Base-by-base conservation (phyloP, 192 early-diverging fungal genomes). In the Kickxella alabastrina region DNA sequence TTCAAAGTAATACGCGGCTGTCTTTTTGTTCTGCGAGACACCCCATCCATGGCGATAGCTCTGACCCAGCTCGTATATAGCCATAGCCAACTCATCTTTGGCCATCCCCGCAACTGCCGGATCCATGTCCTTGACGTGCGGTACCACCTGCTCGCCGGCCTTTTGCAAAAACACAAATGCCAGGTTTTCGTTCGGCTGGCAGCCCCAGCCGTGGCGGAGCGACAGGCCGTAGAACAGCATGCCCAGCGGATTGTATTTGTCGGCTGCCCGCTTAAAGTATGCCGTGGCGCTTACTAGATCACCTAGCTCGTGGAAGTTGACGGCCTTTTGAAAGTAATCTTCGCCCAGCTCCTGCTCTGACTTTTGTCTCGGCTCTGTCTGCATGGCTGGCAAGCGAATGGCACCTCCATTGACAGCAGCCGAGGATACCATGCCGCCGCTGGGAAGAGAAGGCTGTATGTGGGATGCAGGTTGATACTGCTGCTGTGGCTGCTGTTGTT, bases 21-120 rank as follows among this genome's bases (percentile, higher is more conserved):
- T 87, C 43, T 80, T 74, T 36, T 83, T 83, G 58, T 83, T 81
- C 38, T 83, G 85, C 31, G 82, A 77, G 19, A 85, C 86, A 31
- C 88, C 88, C 87, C 87, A 87, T 17, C 87, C 88, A 65, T 90
- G 87, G 41, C 83, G 79, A 58, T 86, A 90, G 62, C 85, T 85
- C 50, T 86, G 77, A 1, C 87, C 88, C 1, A 90, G 73, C 57
- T 90, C 88, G 56, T 87, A 87, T 28, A 90, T 87, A 1, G 88
- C 86, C 60, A 90, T 73, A 1, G 83, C 80, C 49, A 90, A 49
- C 52, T 87, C 87, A 17, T 83, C 79, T 43, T 79, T 81, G 29
- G 82, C 79, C 21, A 85, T 79, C 4, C 79, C 79, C 0, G 78
- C 79, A 27, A 82, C 79, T 1, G 73, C 68, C 35, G 80, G 67